Conservation (phyloP, 495 filamentous ascomycete genomes). For the Penicillium lagena region DNA sequence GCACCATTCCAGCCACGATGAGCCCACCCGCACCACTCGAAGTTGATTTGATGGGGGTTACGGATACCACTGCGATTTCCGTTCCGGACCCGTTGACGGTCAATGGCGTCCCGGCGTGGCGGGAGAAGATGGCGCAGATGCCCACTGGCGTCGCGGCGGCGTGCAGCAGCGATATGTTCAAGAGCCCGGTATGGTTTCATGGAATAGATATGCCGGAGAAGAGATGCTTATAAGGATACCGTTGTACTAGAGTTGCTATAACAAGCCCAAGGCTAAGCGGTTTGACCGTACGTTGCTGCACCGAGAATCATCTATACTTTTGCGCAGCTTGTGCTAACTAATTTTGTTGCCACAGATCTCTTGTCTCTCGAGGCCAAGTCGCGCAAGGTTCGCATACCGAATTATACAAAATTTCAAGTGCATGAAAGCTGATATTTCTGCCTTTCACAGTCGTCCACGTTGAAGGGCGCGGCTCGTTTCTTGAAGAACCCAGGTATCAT, state of each 20-base stretch:
- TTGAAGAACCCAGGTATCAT: slow-evolving; percentile 71
- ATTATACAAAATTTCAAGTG: slow-evolving; percentile 4
- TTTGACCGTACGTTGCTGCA: slow-evolving; percentile 67
- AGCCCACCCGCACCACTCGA: slow-evolving; percentile 38
- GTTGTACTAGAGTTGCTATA: slow-evolving; percentile 36
- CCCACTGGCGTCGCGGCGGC: slow-evolving; percentile 70
- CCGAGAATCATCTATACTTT: no score
- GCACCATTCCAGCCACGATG: slow-evolving; percentile 16
- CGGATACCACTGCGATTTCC: slow-evolving; percentile 29
- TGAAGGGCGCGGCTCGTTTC: slow-evolving; percentile 74
- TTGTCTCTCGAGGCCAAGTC: slow-evolving; percentile 36
- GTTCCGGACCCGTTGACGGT: slow-evolving; percentile 61
- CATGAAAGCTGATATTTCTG: not conserved
- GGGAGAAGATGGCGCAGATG: slow-evolving; percentile 61
- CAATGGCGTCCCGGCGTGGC: slow-evolving; percentile 59
- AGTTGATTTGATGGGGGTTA: slow-evolving; percentile 27
- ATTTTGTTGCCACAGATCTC: slow-evolving; percentile 15
- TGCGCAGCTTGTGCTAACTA: not conserved
- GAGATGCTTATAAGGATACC: slow-evolving; percentile 1
- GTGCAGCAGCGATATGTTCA: slow-evolving; percentile 78
- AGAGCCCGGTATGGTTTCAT: slow-evolving; percentile 50
- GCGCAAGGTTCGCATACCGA: slow-evolving; percentile 24
- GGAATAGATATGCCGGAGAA: no score
- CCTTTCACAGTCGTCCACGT: slow-evolving; percentile 42
- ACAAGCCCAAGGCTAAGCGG: slow-evolving; percentile 73